Percentiles rank a stretch among this genome's conserved stretches.
phyloP scores from a whole-genome alignment of 2,329 filamentous ascomycete species.

The Neonectria sp. region DNA sequence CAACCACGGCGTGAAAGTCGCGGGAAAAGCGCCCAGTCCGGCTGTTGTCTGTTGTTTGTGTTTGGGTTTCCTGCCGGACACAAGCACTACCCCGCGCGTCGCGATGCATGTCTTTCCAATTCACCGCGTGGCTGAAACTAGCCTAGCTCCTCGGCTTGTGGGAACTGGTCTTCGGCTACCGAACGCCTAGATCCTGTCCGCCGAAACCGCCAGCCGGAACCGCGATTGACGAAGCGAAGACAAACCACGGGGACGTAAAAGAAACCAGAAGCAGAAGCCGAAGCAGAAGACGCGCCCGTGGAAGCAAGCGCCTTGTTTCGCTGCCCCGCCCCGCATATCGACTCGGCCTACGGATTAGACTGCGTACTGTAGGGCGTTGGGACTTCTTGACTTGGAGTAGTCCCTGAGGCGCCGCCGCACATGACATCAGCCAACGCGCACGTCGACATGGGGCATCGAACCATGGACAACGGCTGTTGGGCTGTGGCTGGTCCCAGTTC shows the following conservation, averaged over 20 bases:
- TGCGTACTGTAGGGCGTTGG: neutral
- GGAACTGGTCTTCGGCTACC: neutral
- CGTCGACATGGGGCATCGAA: slow-evolving; percentile 28
- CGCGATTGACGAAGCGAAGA: neutral
- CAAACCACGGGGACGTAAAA: neutral
- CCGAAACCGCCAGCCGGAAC: neutral
- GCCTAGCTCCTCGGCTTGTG: neutral
- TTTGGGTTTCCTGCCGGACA: neutral
- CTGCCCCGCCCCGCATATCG: neutral
- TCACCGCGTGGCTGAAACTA: neutral
- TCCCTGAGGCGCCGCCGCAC: slow-evolving; percentile 27
- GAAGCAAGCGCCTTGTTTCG: neutral
- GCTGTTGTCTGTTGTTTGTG: neutral
- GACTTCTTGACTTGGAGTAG: slow-evolving; percentile 23
- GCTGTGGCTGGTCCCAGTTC: neutral
- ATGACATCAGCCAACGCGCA: slow-evolving; percentile 39
- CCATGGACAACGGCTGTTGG: slow-evolving; percentile 16
- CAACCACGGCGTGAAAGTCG: neutral
- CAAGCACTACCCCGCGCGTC: neutral
- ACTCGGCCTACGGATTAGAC: neutral
- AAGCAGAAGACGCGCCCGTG: too few species aligned
- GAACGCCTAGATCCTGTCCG: neutral
- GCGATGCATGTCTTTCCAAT: neutral
- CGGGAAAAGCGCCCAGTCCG: neutral
- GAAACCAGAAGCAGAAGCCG: neutral